These are phyloP conservation scores for Xylaria venustula DNA, from an alignment of 495 filamentous ascomycete genomes.

Conservation along the genomic window DNA sequence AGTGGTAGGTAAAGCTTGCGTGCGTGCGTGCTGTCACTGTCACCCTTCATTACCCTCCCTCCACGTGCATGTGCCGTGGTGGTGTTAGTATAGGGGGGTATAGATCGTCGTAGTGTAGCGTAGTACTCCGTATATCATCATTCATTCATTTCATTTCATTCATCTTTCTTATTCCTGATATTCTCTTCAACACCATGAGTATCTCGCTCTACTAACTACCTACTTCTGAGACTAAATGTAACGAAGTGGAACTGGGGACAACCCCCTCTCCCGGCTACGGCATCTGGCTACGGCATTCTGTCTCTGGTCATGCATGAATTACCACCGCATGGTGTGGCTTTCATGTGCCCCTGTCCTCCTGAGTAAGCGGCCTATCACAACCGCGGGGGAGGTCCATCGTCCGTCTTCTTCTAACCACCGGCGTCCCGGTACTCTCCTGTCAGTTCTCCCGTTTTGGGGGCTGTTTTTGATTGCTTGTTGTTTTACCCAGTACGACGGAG, in stretches of 20 bases:
- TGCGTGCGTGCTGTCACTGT: slow-evolving; percentile 2
- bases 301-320: slow-evolving; percentile 12
- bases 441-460: not conserved
- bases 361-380: slow-evolving; percentile 4
- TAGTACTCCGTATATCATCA: too few relatives aligned
- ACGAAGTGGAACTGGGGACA: not conserved
- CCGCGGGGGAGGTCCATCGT: not conserved
- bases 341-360: not conserved
- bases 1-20: slow-evolving; percentile 2
- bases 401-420: slow-evolving; percentile 1
- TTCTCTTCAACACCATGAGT: too few relatives aligned
- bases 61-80: not conserved
- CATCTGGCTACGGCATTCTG: slow-evolving; percentile 14
- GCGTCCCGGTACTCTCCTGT: not conserved
- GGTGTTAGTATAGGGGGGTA: too few relatives aligned
- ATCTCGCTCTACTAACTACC: too few relatives aligned
- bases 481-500: too few relatives aligned
- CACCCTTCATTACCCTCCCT: slow-evolving; percentile 5
- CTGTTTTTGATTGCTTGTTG: too few relatives aligned
- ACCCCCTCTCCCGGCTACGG: slow-evolving; percentile 7
- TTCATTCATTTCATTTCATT: too few relatives aligned
- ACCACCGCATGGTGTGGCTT: slow-evolving; percentile 5
- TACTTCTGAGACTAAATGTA: too few relatives aligned
- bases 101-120: too few relatives aligned
- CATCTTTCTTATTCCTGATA: too few relatives aligned